A percentile compares a stretch with the other conserved stretches of the same genome.
Conservation (phyloP, 805 yeast species). For the Saccharomyces kudriavzevii region DNA sequence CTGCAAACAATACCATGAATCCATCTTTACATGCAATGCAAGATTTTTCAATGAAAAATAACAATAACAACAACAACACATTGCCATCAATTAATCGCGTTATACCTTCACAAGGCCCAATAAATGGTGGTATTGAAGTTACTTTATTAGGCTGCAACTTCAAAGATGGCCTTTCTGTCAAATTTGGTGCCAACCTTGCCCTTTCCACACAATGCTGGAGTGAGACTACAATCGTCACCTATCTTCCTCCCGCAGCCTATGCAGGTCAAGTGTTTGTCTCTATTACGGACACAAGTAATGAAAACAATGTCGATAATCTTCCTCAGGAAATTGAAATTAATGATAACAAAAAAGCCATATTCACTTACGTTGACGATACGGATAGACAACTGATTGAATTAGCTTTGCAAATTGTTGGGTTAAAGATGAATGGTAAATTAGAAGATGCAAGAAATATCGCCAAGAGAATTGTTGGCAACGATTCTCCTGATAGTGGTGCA, state of each 20-base stretch:
- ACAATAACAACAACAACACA: background rate
- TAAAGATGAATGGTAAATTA: conserved; percentile 90
- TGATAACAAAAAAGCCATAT: conserved; percentile 37
- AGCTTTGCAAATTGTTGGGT: conserved; percentile 92
- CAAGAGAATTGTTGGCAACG: conserved; percentile 70
- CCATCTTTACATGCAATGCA: background rate
- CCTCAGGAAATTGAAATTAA: conserved; percentile 10
- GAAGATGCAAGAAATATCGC: conserved; percentile 95
- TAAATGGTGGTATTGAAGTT: conserved; percentile 93
- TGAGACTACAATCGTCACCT: conserved; percentile 85
- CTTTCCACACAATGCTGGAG: conserved; percentile 94
- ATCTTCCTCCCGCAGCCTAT: conserved; percentile 80
- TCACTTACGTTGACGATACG: conserved; percentile 90
- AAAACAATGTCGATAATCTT: background rate
- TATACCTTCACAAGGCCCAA: conserved; percentile 92
- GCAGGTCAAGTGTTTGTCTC: conserved; percentile 90
- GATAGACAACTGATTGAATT: conserved; percentile 90
- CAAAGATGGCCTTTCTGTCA: conserved; percentile 71
- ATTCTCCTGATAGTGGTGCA: conserved; percentile 6
- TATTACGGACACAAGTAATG: conserved; percentile 44
- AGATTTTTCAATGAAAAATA: conserved; percentile 23
- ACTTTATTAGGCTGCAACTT: conserved; percentile 84
- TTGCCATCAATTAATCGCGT: conserved; percentile 69
- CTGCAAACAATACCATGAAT: background rate
- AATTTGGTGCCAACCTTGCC: conserved; percentile 76